These are phyloP conservation scores for Aciculosporium take DNA, from an alignment of 2,329 filamentous ascomycete species.

Conservation along the genomic window DNA sequence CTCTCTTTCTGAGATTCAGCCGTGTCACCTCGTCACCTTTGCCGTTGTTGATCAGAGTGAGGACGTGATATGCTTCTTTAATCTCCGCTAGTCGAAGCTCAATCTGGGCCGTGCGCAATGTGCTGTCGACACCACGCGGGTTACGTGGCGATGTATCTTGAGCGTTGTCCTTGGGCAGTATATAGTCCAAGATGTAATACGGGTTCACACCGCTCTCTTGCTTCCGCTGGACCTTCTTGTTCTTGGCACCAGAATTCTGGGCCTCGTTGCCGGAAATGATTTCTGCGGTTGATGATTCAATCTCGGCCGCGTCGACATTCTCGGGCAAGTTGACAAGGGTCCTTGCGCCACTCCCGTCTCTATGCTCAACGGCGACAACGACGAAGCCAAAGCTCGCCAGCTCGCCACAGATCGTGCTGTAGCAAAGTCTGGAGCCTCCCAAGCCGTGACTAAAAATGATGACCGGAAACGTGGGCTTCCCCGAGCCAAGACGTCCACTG, in stretches of 20 bases:
- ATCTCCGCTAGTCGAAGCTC: slow-evolving; percentile 49
- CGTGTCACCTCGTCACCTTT: slow-evolving; percentile 34
- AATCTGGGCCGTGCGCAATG: slow-evolving; percentile 46
- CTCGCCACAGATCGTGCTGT: slow-evolving; percentile 49
- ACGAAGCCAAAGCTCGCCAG: slow-evolving; percentile 53
- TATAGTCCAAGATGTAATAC: slow-evolving; percentile 43
- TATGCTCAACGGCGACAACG: slow-evolving; percentile 49
- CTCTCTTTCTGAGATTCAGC: slow-evolving; percentile 40
- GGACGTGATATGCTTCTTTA: slow-evolving; percentile 44
- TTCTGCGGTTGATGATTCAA: slow-evolving; percentile 15
- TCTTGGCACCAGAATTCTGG: slow-evolving; percentile 14
- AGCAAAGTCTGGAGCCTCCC: slow-evolving; percentile 47
- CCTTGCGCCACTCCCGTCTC: slow-evolving; percentile 48
- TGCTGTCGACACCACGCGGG: slow-evolving; percentile 42
- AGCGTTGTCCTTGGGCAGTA: slow-evolving; percentile 44
- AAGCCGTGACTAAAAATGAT: slow-evolving; percentile 54
- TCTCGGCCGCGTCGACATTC: slow-evolving; percentile 20
- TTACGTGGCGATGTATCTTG: slow-evolving; percentile 39
- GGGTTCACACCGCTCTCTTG: slow-evolving; percentile 16
- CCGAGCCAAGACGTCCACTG: slow-evolving; percentile 12
- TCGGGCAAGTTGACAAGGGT: slow-evolving; percentile 44
- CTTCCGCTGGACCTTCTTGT: slow-evolving; percentile 15
- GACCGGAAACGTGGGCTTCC: slow-evolving; percentile 40
- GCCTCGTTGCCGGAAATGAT: slow-evolving; percentile 10
- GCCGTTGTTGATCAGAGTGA: slow-evolving; percentile 40